These are phyloP conservation scores for Cantharellus cinnabarinus DNA, from an alignment of 768 basidiomycete genomes.

Conservation along the genomic window DNA sequence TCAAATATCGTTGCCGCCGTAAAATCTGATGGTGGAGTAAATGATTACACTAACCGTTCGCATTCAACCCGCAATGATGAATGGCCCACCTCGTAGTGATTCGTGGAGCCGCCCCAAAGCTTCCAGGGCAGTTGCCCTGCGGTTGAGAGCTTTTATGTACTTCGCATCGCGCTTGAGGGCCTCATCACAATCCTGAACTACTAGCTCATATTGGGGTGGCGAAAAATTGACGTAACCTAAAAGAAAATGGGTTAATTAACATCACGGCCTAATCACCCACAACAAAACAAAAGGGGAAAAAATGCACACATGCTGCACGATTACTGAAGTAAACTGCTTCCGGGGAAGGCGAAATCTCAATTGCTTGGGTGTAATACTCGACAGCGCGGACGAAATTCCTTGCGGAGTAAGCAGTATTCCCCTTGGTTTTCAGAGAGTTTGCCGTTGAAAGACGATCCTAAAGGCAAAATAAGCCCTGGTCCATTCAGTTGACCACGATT, in stretches of 20 bases:
- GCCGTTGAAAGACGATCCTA: conserved; percentile 27
- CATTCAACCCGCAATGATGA: neutral
- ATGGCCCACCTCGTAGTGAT: conserved; percentile 47
- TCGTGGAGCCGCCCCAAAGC: conserved; percentile 52
- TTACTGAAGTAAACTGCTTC: conserved; percentile 95
- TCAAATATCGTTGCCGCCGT: conserved; percentile 93
- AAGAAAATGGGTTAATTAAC: neutral
- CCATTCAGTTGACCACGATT: neutral
- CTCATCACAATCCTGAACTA: conserved; percentile 72
- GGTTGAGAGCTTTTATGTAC: conserved; percentile 82
- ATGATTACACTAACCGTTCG: conserved; percentile 3
- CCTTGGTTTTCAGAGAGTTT: conserved; percentile 22
- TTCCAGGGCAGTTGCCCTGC: conserved; percentile 74
- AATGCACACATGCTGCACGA: conserved; percentile 71
- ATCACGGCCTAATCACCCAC: neutral
- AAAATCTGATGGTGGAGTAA: conserved; percentile 37
- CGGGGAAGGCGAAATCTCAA: conserved; percentile 25
- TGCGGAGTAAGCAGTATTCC: conserved; percentile 24
- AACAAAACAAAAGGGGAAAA: neutral
- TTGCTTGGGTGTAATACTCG: conserved; percentile 26
- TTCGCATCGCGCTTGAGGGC: conserved; percentile 64
- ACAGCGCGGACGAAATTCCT: conserved; percentile 22
- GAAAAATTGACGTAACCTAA: conserved; percentile 80
- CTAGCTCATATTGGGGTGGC: conserved; percentile 64
- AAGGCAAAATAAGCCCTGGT: neutral